Evolutionary conservation across 208 protist genomes (phyloP), one percentile per base, ranked within the genome.

Genomic region (Phytomonas sp.): DNA sequence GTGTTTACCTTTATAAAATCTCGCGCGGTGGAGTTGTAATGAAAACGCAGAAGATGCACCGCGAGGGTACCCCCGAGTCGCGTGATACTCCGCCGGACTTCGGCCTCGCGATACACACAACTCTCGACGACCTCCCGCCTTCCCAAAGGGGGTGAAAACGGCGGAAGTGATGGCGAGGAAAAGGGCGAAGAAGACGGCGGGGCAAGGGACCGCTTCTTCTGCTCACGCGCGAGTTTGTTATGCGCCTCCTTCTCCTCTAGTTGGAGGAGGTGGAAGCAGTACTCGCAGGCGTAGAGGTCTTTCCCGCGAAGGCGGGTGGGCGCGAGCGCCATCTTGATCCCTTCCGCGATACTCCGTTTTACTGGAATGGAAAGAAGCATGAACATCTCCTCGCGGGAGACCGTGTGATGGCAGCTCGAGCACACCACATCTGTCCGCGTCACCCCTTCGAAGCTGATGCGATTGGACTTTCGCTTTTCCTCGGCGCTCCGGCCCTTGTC

Each of bases 321-420:
- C 29, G 74, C 32, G 66, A 93, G 91, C 23, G 93, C 60, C 13
- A 71, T 78, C 28, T 73, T 62, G 26, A 96, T 36, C 11, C 90
- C 84, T 3, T 72, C 75, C 68, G 82, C 72, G 53, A 96, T 74
- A 65, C 80, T 86, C 40, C 77, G 72, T 60, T 83, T 79, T 36
- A 92, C 79, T 15, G 90, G 90, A 60, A 96, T 76, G 33, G 85
- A 92, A 53, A 96, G 79, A 13, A 86, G 80, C 85, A 93, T 93
- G 68, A 96, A 96, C 79, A 87, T 89, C 72, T 96, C 90, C 28
- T 89, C 70, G 36, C 86, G 79, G 63, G 74, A 67, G 28, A 81
- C 76, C 13, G 63, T 62, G 31, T 75, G 75, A 37, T 78, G 56
- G 75, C 90, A 96, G 66, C 64, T 34, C 6, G 43, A 68, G 66